phyloP scores from a whole-genome alignment of 2,329 filamentous ascomycete species.

The Bipolaris zeicola region DNA sequence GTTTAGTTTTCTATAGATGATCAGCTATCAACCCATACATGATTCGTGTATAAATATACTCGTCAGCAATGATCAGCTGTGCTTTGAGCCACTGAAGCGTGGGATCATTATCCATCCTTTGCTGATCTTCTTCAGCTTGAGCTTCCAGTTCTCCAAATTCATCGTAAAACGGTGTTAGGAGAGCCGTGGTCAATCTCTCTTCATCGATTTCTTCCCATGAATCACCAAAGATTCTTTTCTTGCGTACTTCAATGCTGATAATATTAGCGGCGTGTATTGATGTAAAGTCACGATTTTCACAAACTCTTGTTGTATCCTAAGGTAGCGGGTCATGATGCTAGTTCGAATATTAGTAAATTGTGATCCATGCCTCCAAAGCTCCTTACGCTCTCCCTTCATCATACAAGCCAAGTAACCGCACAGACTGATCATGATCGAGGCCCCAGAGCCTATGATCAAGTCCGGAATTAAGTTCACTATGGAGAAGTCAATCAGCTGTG shows the following conservation, averaged over 20 bases:
- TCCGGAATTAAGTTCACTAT: not conserved
- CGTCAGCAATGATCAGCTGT: not conserved
- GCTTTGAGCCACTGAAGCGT: not conserved
- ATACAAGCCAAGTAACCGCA: not conserved
- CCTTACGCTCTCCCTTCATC: slow-evolving; percentile 8
- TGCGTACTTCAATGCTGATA: not conserved
- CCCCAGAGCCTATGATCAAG: not conserved
- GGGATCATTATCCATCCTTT: not conserved
- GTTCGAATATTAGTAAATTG: not conserved
- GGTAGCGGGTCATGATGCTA: not conserved
- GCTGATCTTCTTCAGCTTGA: not conserved
- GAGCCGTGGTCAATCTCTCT: not conserved
- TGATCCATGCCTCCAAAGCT: not conserved
- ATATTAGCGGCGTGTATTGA: not conserved
- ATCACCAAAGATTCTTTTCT: not conserved
- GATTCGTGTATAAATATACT: too few relatives aligned
- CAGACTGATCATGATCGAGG: not conserved
- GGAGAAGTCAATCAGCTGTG: not conserved
- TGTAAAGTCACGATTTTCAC: not conserved
- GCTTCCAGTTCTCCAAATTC: not conserved
- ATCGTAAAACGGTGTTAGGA: not conserved
- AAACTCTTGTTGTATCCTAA: not conserved
- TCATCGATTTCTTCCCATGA: not conserved
- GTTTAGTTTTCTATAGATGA: not conserved
- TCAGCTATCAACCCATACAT: not conserved